Percentiles rank a stretch among this genome's conserved stretches.
These are phyloP conservation scores for Neurospora africana DNA, from an alignment of 495 filamentous ascomycete species.

Conservation along the genomic window DNA sequence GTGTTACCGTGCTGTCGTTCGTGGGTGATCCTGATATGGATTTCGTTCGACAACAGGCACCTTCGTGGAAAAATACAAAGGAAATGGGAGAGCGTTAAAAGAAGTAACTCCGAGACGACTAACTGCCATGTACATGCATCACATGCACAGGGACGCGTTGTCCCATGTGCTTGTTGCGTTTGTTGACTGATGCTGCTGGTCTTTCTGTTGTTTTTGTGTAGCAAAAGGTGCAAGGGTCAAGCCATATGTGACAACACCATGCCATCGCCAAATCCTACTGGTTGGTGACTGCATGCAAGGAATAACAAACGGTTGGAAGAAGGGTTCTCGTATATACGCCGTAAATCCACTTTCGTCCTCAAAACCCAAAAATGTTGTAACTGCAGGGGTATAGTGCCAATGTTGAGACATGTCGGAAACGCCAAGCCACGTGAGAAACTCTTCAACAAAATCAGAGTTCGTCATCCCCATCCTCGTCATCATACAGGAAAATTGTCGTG, in stretches of 20 bases:
- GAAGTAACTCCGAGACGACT: not conserved
- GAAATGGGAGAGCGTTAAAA: not conserved
- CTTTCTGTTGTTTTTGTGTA: not conserved
- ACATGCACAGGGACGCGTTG: not conserved
- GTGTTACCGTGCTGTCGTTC: not conserved
- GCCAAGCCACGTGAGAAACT: not conserved
- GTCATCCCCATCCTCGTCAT: slow-evolving; percentile 7
- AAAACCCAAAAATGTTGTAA: not conserved
- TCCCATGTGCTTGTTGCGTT: not conserved
- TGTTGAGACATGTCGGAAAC: not conserved
- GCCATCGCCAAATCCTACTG: not conserved
- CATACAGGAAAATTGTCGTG: not conserved
- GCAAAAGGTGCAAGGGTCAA: not conserved
- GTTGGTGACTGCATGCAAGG: not conserved
- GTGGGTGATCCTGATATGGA: not conserved
- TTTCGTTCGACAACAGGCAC: not conserved
- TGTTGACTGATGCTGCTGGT: not conserved
- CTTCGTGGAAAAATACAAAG: not conserved
- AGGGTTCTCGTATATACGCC: not conserved
- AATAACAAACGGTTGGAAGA: not conserved
- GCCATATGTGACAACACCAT: not conserved
- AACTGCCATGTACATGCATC: not conserved
- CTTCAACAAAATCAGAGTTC: slow-evolving; percentile 9
- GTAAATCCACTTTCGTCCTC: not conserved
- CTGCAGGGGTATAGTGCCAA: not conserved